phyloP scores from a whole-genome alignment of 208 protist genomes.

The Sergeia podlipaevii region DNA sequence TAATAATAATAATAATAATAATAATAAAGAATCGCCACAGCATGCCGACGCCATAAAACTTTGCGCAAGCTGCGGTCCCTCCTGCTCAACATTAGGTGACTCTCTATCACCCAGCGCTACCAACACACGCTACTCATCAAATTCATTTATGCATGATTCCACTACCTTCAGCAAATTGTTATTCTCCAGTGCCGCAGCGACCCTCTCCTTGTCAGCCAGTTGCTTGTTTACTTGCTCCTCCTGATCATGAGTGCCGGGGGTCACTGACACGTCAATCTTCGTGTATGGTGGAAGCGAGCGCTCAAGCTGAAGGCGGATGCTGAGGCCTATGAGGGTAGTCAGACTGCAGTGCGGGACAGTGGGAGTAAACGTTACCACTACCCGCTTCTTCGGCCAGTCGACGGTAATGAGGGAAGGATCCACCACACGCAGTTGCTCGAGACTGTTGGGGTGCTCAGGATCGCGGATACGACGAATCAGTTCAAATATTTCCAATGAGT shows the following conservation, averaged over 20 bases:
- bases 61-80: too few relatives aligned
- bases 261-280: conserved; percentile 94
- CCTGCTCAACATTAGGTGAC: too few relatives aligned
- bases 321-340: conserved; percentile 98
- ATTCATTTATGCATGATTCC: conserved; percentile 80
- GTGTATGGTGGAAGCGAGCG: conserved; percentile 92
- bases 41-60: background rate
- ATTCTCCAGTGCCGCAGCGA: conserved; percentile 98
- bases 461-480: conserved; percentile 96
- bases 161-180: conserved; percentile 80
- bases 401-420: conserved; percentile 89
- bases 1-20: background rate
- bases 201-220: conserved; percentile 98
- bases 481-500: conserved; percentile 95
- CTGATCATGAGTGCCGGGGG: conserved; percentile 92
- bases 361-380: conserved; percentile 96
- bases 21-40: background rate
- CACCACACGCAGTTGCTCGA: conserved; percentile 98
- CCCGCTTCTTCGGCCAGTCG: conserved; percentile 52
- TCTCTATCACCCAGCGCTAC: too few relatives aligned
- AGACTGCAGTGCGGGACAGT: conserved; percentile 99
- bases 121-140: conserved; percentile 40
- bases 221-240: conserved; percentile 98
- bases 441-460: conserved; percentile 97
- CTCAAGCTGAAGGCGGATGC: conserved; percentile 95